Evolutionary conservation across 2,329 filamentous ascomycete genomes (phyloP).

Genomic region (Thermoascus crustaceus): DNA sequence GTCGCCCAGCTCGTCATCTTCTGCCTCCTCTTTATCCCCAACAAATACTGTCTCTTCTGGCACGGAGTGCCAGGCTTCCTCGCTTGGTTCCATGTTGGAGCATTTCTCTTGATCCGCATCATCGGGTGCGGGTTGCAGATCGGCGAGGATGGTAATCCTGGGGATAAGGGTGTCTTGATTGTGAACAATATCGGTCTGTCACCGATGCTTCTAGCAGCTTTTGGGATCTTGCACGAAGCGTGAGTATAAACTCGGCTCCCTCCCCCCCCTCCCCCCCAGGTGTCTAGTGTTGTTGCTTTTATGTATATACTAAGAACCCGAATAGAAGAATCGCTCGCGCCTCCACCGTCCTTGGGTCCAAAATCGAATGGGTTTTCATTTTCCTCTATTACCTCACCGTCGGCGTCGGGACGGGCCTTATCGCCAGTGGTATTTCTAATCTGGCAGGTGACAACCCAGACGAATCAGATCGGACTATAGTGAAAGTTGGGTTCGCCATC

Average conservation of each 20-base stretch:
- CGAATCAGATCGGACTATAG: not conserved
- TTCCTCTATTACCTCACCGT: not conserved
- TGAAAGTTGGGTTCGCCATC: not conserved
- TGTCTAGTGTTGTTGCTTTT: no score
- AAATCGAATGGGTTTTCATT: not conserved
- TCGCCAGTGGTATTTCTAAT: not conserved
- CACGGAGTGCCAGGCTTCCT: not conserved
- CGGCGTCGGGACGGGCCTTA: not conserved
- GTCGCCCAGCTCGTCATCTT: not conserved
- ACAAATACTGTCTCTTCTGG: not conserved
- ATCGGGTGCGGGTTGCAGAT: not conserved
- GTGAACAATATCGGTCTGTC: constrained; percentile 1
- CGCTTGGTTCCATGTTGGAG: not conserved
- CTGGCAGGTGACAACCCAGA: not conserved
- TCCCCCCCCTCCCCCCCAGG: no score
- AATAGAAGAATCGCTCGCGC: not conserved
- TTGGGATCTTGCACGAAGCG: constrained; percentile 1
- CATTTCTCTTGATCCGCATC: not conserved
- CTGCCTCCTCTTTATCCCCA: not conserved
- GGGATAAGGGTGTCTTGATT: not conserved
- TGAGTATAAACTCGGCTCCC: no score
- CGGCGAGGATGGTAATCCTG: not conserved
- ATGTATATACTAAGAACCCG: not conserved
- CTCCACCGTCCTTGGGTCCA: not conserved
- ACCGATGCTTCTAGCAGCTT: not conserved